These are phyloP conservation scores for Anthracocystis panici-leucophaei DNA, from an alignment of 1,284 basidiomycete species.

Conservation along the genomic window DNA sequence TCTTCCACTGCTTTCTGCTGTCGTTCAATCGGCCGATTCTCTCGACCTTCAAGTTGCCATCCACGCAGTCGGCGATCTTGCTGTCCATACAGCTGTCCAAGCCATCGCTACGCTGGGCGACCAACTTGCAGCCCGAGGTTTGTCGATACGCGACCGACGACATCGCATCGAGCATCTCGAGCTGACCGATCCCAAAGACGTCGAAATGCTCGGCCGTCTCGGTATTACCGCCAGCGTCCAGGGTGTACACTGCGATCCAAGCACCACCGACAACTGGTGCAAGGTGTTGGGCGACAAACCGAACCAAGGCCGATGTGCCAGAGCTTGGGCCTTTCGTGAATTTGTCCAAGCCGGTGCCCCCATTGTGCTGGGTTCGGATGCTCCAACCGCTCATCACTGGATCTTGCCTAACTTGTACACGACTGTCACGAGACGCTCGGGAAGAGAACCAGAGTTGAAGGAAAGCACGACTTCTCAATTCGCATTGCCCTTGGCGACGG, in stretches of 20 bases:
- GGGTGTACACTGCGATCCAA: slow-evolving; percentile 49
- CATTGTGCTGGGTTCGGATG: slow-evolving; percentile 48
- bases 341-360: slow-evolving; percentile 48
- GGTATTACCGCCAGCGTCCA: slow-evolving; percentile 53
- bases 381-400: slow-evolving; percentile 44
- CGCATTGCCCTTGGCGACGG: slow-evolving; percentile 46
- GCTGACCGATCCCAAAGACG: slow-evolving; percentile 42
- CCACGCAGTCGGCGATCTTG: slow-evolving; percentile 49
- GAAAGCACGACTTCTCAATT: slow-evolving; percentile 44
- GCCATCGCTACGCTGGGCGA: slow-evolving; percentile 38
- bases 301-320: slow-evolving; percentile 38
- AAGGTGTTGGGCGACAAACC: slow-evolving; percentile 36
- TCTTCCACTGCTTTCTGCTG: slow-evolving; percentile 18
- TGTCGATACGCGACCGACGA: slow-evolving; percentile 39
- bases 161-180: slow-evolving; percentile 57
- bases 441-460: slow-evolving; percentile 27
- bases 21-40: slow-evolving; percentile 38
- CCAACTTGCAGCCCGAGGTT: slow-evolving; percentile 10
- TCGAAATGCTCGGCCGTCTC: slow-evolving; percentile 43
- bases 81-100: slow-evolving; percentile 51
- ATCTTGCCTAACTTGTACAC: slow-evolving; percentile 51
- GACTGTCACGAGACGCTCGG: slow-evolving; percentile 41
- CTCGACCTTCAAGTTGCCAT: slow-evolving; percentile 44
- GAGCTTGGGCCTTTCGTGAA: slow-evolving; percentile 49
- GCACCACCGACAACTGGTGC: slow-evolving; percentile 46